phyloP scores from a whole-genome alignment of 768 basidiomycete genomes.

The Lactarius deliciosus region DNA sequence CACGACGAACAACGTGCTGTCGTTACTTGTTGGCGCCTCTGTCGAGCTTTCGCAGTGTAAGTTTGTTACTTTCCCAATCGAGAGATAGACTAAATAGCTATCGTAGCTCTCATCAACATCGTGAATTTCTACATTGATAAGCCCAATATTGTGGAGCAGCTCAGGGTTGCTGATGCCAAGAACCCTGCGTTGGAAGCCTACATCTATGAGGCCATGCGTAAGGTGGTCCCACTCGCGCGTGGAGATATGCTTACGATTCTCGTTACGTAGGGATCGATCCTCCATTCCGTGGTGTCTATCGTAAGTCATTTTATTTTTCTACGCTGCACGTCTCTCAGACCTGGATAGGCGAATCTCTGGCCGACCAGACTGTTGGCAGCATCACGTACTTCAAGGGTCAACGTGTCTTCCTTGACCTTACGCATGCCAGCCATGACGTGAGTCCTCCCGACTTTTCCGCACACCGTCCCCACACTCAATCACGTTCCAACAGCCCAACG shows the following conservation, averaged over 20 bases:
- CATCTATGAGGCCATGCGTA: constrained; percentile 68
- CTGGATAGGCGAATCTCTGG: constrained; percentile 46
- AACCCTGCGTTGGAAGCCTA: constrained; percentile 51
- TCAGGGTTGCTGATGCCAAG: constrained; percentile 40
- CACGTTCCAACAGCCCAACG: constrained; percentile 41
- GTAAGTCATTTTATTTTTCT: constrained; percentile 39
- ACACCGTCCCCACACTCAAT: constrained; percentile 2
- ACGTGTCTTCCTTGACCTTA: constrained; percentile 62
- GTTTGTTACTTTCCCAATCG: constrained; percentile 22
- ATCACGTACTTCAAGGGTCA: constrained; percentile 48
- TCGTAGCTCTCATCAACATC: constrained; percentile 60
- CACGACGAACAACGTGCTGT: constrained; percentile 67
- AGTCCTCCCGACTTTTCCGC: not conserved
- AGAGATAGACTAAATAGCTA: not conserved
- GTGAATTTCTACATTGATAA: constrained; percentile 63
- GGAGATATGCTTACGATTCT: constrained; percentile 16
- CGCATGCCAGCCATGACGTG: constrained; percentile 57
- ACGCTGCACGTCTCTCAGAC: not conserved
- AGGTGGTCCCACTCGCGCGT: constrained; percentile 34
- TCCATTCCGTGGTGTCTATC: constrained; percentile 67
- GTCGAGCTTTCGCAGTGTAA: constrained; percentile 70
- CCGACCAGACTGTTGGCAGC: constrained; percentile 46
- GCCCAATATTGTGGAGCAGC: constrained; percentile 33
- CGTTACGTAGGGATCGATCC: constrained; percentile 60
- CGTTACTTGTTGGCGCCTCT: constrained; percentile 63